Evolutionary conservation across 768 basidiomycete species (phyloP).

Genomic region (Lactarius vividus): DNA sequence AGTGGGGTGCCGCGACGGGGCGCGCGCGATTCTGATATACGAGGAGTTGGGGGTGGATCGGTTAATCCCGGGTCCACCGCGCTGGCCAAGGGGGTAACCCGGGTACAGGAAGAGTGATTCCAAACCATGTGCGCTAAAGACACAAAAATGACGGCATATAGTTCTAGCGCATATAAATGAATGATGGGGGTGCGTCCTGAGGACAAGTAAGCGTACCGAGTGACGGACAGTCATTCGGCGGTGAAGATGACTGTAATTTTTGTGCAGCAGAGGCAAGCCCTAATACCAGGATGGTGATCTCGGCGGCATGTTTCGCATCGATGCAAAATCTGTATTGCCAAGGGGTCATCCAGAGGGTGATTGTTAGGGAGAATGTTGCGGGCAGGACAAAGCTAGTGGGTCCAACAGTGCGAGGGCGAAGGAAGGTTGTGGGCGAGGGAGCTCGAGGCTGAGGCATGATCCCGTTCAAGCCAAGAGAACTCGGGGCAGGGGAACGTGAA

Average conservation of each 20-base stretch:
- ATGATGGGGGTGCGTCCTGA: neutral
- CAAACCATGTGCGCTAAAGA: constrained; percentile 25
- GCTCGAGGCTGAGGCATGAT: constrained; percentile 35
- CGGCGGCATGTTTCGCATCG: constrained; percentile 59
- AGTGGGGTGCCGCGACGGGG: constrained; percentile 43
- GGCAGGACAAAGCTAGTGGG: constrained; percentile 44
- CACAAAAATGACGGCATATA: constrained; percentile 22
- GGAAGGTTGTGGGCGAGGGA: constrained; percentile 44
- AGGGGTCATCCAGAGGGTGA: constrained; percentile 44
- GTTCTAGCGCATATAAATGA: constrained; percentile 16
- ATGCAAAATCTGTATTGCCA: constrained; percentile 50
- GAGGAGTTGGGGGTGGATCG: constrained; percentile 28
- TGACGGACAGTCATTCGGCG: constrained; percentile 17
- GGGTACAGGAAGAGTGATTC: constrained; percentile 21
- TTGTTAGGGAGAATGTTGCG: constrained; percentile 43
- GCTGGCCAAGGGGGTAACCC: constrained; percentile 4
- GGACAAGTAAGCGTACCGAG: constrained; percentile 22
- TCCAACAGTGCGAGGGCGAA: constrained; percentile 38
- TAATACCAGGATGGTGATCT: constrained; percentile 61
- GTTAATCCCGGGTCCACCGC: constrained; percentile 1
- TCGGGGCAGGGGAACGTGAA: constrained; percentile 64
- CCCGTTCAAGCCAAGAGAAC: constrained; percentile 38
- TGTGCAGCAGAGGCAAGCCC: constrained; percentile 57
- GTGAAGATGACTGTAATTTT: constrained; percentile 39
- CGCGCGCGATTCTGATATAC: constrained; percentile 41